These are phyloP conservation scores for Arthrobotrys entomopaga DNA, from an alignment of 2,329 filamentous ascomycete species.

Conservation along the genomic window DNA sequence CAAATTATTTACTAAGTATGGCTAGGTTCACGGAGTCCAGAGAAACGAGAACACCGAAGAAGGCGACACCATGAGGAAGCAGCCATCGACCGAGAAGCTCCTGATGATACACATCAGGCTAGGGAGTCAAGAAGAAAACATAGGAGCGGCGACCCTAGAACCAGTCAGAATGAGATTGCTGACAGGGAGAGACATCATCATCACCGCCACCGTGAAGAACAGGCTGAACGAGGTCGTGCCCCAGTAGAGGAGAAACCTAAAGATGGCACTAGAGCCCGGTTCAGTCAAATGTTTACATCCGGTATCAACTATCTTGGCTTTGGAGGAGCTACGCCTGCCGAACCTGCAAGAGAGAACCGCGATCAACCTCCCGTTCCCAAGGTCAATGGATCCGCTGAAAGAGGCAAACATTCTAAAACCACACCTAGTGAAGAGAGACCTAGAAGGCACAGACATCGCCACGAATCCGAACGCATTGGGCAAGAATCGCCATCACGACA, in stretches of 20 bases:
- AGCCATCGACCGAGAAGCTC: slow-evolving; percentile 16
- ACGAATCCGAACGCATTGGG: slow-evolving; percentile 21
- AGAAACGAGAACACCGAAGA: slow-evolving; percentile 66
- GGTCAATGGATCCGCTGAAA: slow-evolving; percentile 39
- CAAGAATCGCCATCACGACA: slow-evolving; percentile 39
- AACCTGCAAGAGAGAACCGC: slow-evolving; percentile 1
- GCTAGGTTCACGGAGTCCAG: slow-evolving; percentile 46
- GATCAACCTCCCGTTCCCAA: slow-evolving; percentile 15
- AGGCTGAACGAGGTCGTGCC: not conserved
- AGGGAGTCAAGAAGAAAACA: slow-evolving; percentile 40
- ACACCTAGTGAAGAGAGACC: slow-evolving; percentile 28
- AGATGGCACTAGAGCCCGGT: slow-evolving; percentile 41
- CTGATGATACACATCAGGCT: slow-evolving; percentile 13
- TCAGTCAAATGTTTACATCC: slow-evolving; percentile 45
- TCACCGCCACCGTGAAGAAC: slow-evolving; percentile 42
- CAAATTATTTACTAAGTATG: not conserved
- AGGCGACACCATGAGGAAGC: slow-evolving; percentile 41
- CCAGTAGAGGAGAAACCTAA: slow-evolving; percentile 41
- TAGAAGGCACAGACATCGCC: slow-evolving; percentile 35
- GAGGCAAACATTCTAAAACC: slow-evolving; percentile 9
- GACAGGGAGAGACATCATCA: slow-evolving; percentile 40
- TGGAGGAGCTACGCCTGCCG: slow-evolving; percentile 19
- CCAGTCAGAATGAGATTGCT: slow-evolving; percentile 34
- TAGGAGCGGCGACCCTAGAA: slow-evolving; percentile 35
- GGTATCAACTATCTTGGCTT: slow-evolving; percentile 38